phyloP scores from a whole-genome alignment of 495 filamentous ascomycete species.

The Diplogelasinospora grovesii region DNA sequence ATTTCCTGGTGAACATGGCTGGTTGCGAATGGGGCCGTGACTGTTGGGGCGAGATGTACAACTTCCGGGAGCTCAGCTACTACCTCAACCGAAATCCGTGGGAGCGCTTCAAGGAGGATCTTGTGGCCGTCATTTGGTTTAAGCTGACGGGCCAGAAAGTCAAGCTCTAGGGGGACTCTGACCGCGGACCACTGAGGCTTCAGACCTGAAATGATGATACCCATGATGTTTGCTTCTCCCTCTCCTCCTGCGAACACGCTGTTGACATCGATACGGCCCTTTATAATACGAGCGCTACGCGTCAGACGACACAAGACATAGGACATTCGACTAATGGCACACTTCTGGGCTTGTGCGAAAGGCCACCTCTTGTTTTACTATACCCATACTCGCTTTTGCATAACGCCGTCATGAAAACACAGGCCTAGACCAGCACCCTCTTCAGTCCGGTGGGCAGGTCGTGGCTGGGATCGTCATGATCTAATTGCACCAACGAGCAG shows the following conservation, averaged over 20 bases:
- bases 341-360: too few species aligned
- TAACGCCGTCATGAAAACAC: slow-evolving; percentile 2
- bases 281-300: too few species aligned
- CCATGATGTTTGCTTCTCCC: slow-evolving; percentile 7
- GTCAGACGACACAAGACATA: too few species aligned
- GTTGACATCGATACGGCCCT: too few species aligned
- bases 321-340: too few species aligned
- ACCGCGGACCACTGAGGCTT: too few species aligned
- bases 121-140: slow-evolving; percentile 45
- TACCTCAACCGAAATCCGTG: slow-evolving; percentile 73
- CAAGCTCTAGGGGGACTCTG: slow-evolving; percentile 29
- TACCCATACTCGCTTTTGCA: slow-evolving; percentile 2
- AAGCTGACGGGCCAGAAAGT: slow-evolving; percentile 51
- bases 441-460: too few species aligned
- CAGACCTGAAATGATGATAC: too few species aligned
- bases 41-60: slow-evolving; percentile 97
- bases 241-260: too few species aligned
- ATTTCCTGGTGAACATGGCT: slow-evolving; percentile 99
- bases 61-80: slow-evolving; percentile 82
- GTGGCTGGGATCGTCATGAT: too few species aligned
- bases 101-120: slow-evolving; percentile 62
- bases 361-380: slow-evolving; percentile 7
- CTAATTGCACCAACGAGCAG: too few species aligned
- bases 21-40: slow-evolving; percentile 95
- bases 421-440: too few species aligned